Base-by-base conservation (phyloP, 495 filamentous ascomycete species). In the Aspergillus hancockii region DNA sequence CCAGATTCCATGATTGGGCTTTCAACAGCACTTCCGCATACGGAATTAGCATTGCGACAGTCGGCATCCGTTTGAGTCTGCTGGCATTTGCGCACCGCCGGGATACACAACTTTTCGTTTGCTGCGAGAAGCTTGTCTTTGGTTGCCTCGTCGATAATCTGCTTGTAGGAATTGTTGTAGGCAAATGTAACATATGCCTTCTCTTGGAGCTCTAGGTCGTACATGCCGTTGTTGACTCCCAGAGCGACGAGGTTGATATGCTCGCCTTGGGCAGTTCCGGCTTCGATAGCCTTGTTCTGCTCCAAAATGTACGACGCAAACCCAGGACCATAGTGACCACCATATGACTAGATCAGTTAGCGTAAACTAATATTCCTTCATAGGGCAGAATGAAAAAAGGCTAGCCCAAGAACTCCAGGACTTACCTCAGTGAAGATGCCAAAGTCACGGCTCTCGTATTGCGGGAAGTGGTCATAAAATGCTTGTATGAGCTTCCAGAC, bases 181-280 rank as follows among this genome's bases (percentile, higher is more conserved):
- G 70, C 71, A 65, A 67, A 87, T 50, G 82, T 74, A 43, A 84
- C 66, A 61, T 82, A 83, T 10, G 80, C 66, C 60, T 78, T 76
- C 43, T 82, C 71, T 63, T 85, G 81, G 19, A 83, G 69, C 6
- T 46, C 52, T 13, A 77, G 57, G 54, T 84, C 81, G 58, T 78
- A 74, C 79, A 78, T 85, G 57, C 81, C 83, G 63, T 86, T 85
- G 69, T 81, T 83, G 61, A 87, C 75, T 16, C 81, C 82, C 0
- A 87, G 74, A 12, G 80, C 78, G 23, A 81, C 70, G n/a, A 87
- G 65, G 30, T 77, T 67, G 58, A 87, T 76, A 13, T 77, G 74
- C 40, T 83, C 67, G 16, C 79, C 81, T 3, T 59, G 60, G 12
- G 80, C 52, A 8, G 63, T 63, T 4, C 79, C 79, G 10, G 59